Base-by-base conservation (phyloP, 352 stramenopile species). In the Plasmopara halstedii region DNA sequence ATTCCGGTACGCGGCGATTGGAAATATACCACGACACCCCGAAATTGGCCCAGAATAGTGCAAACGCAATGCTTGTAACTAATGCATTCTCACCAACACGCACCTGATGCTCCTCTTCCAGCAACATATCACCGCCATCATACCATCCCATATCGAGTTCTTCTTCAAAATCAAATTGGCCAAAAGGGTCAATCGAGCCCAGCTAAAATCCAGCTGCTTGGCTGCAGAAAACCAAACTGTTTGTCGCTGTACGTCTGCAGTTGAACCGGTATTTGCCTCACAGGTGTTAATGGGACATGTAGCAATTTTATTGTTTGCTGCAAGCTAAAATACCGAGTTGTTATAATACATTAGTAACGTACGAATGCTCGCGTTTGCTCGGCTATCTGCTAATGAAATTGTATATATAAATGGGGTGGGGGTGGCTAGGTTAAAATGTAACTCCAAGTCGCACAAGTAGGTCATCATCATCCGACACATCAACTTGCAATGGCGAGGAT, bases 1-100 rank as follows among this genome's bases (percentile, higher is more conserved):
- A 90, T 50, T 85, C 76, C 2, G 71, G 56, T 21, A 88, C 62
- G 39, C 62, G 63, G 23, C 63, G 68, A 55, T 42, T 68, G 2
- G 71, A 88, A 7, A 78, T 42, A 49, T 67, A 50, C 78, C 78
- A 88, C 9, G 78, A 78, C 27, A 73, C 39, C 1, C 56, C 64
- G 36, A 90, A 90, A 31, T 76, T 70, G 36, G 39, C 58, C 73
- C 75, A 86, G 50, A 90, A 90, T 45, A 87, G 48, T 14, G 53
- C 57, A 46, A 90, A 90, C 6, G 76, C 67, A 31, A 80, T 53
- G 25, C 50, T 27, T 4, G 75, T 67, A 21, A 90, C 70, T 27
- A 85, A 40, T 15, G 56, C 57, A 54, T 90, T 90, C 58, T 88
- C 77, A 14, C 58, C 65, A 11, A 77, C 29, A 4, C 70, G 67